phyloP scores from a whole-genome alignment of 169 alveolate genomes.

The Cryptosporidium xiaoi region DNA sequence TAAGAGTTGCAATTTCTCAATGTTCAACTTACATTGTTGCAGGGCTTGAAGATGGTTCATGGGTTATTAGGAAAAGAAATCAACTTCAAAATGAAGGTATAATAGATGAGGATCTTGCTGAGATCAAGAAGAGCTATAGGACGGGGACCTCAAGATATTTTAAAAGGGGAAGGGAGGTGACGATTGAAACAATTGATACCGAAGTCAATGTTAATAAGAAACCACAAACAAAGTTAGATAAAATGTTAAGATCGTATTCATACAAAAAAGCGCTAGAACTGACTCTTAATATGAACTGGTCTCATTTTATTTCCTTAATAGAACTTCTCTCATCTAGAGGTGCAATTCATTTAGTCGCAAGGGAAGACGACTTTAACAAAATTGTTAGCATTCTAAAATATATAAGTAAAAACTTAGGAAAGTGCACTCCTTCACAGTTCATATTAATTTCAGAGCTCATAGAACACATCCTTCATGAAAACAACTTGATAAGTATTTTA shows the following conservation, averaged over 20 bases:
- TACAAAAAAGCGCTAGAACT: slow-evolving; percentile 57
- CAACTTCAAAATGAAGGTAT: background rate
- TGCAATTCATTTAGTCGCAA: slow-evolving; percentile 48
- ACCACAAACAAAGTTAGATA: slow-evolving; percentile 40
- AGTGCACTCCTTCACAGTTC: slow-evolving; percentile 36
- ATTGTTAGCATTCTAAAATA: slow-evolving; percentile 14
- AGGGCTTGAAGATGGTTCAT: slow-evolving; percentile 47
- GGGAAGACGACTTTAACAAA: slow-evolving; percentile 23
- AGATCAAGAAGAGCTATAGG: slow-evolving; percentile 11
- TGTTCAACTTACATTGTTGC: slow-evolving; percentile 37
- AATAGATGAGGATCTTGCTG: background rate
- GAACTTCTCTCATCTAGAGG: slow-evolving; percentile 50
- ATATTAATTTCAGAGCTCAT: slow-evolving; percentile 39
- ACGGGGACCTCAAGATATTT: slow-evolving; percentile 66
- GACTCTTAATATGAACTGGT: slow-evolving; percentile 45
- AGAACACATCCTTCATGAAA: slow-evolving; percentile 62
- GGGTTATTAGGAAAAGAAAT: slow-evolving; percentile 25
- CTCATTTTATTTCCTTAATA: slow-evolving; percentile 28
- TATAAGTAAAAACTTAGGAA: slow-evolving; percentile 20
- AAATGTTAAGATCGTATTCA: slow-evolving; percentile 39
- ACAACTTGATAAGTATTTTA: background rate
- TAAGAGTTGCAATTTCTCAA: slow-evolving; percentile 56
- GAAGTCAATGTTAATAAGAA: slow-evolving; percentile 14
- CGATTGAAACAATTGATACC: background rate
- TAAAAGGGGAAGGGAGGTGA: slow-evolving; percentile 46